Conservation (phyloP, 768 basidiomycete species). For the Panaeolus cyanescens region DNA sequence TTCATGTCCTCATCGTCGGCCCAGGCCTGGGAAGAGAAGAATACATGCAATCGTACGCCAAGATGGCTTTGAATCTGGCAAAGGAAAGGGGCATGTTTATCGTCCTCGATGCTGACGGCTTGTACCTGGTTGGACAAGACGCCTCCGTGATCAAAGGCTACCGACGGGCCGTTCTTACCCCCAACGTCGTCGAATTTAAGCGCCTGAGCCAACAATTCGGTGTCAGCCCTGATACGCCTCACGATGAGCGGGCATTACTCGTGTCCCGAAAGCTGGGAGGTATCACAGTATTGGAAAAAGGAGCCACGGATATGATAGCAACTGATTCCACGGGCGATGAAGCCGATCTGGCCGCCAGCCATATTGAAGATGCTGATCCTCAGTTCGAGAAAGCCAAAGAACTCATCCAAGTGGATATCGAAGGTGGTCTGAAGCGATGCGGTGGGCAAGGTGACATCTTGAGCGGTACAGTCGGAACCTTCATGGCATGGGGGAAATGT, state of each 20-base stretch:
- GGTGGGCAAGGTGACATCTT: slow-evolving; percentile 97
- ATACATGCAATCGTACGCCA: slow-evolving; percentile 87
- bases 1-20: slow-evolving; percentile 92
- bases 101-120: slow-evolving; percentile 93
- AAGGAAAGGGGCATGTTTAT: slow-evolving; percentile 78
- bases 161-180: slow-evolving; percentile 85
- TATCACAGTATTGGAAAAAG: slow-evolving; percentile 91
- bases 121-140: slow-evolving; percentile 82
- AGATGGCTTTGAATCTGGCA: slow-evolving; percentile 75
- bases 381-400: slow-evolving; percentile 57
- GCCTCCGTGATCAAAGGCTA: slow-evolving; percentile 79
- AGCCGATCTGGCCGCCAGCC: slow-evolving; percentile 45
- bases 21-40: slow-evolving; percentile 91
- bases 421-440: slow-evolving; percentile 88
- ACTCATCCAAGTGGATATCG: slow-evolving; percentile 62
- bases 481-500: slow-evolving; percentile 94
- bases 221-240: slow-evolving; percentile 53
- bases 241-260: slow-evolving; percentile 59
- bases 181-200: slow-evolving; percentile 93
- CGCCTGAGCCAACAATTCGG: slow-evolving; percentile 77
- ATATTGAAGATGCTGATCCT: slow-evolving; percentile 43
- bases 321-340: slow-evolving; percentile 66
- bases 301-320: slow-evolving; percentile 78
- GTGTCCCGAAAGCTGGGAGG: slow-evolving; percentile 82
- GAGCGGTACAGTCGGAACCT: slow-evolving; percentile 83